Evolutionary conservation across 2,329 filamentous ascomycete species (phyloP).

Genomic region (Cercospora sp.): DNA sequence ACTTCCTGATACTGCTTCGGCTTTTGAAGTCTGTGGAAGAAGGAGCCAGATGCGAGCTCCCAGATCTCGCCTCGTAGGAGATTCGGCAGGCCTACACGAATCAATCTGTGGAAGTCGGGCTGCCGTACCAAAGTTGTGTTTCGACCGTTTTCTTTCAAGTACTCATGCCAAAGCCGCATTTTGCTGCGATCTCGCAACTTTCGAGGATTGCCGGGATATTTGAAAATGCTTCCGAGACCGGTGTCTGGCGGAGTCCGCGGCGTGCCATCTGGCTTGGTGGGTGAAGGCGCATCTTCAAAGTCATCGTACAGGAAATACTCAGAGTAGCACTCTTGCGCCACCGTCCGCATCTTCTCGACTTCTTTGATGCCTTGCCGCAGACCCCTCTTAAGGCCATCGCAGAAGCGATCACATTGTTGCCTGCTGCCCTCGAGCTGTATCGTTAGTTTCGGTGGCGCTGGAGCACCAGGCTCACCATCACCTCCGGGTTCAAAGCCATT

Average conservation of each 20-base stretch:
- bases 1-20: constrained; percentile 84
- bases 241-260: constrained; percentile 71
- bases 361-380: constrained; percentile 84
- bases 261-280: constrained; percentile 47
- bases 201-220: constrained; percentile 90
- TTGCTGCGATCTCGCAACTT: constrained; percentile 94
- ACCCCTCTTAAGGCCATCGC: constrained; percentile 90
- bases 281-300: constrained; percentile 47
- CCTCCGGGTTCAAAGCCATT: constrained; percentile 66
- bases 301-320: constrained; percentile 62
- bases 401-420: constrained; percentile 90
- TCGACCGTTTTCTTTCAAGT: constrained; percentile 85
- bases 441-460: constrained; percentile 81
- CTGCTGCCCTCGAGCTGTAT: constrained; percentile 87
- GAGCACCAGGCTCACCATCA: constrained; percentile 46
- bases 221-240: constrained; percentile 86
- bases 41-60: constrained; percentile 89
- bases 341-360: constrained; percentile 77
- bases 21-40: constrained; percentile 83
- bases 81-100: constrained; percentile 92
- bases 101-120: constrained; percentile 96
- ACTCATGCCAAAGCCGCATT: constrained; percentile 97
- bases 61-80: constrained; percentile 90
- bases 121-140: constrained; percentile 91
- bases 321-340: constrained; percentile 85